Evolutionary conservation across 306 rosid genomes (phyloP), one percentile per base, ranked within the genome.

Genomic region (Luffa aegyptiaca): DNA sequence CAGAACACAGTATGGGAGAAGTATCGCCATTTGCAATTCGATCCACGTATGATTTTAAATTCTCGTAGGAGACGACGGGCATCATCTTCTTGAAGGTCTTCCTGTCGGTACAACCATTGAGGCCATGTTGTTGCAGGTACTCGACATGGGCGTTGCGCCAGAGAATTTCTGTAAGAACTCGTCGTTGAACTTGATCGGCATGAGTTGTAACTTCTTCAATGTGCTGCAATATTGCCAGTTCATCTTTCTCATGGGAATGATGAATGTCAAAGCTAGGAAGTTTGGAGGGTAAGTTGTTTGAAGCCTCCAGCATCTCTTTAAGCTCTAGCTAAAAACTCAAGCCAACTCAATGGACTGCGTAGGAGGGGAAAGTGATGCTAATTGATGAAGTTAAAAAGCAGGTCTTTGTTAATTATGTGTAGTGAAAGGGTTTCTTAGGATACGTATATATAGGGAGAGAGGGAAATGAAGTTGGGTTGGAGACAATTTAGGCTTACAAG

Each of bases 21-120:
- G 80, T 69, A 78, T 88, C 94, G 20, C 94, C 94, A 78, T 80
- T 76, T 35, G 90, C 89, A 35, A 88, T 87, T 64, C 94, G 94
- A 81, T 90, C 87, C 20, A 90, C 83, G 79, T 90, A 80, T 12
- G 90, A 82, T 80, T 87, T 84, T 11, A 90, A 26, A 73, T 88
- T 89, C 35, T 90, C 90, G n/a, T 88, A 90, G 12, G 82, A 80
- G 18, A 90, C 89, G 17, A 87, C 82, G 52, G 94, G 92, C 53
- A 88, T 49, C n/a, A 79, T 80, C 65, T 79, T 87, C 79, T 88
- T 90, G 88, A 88, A 90, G 17, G 78, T 80, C 35, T 85, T 80
- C 68, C 77, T 76, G 51, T 88, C 87, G 0, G 73, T 80, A 53
- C 12, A 45, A 2, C 88, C 89, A 35, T 82, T 41, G 8, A 88